Conservation (phyloP, 192 early-diverging fungal species). For the Entophlyctis helioformis region DNA sequence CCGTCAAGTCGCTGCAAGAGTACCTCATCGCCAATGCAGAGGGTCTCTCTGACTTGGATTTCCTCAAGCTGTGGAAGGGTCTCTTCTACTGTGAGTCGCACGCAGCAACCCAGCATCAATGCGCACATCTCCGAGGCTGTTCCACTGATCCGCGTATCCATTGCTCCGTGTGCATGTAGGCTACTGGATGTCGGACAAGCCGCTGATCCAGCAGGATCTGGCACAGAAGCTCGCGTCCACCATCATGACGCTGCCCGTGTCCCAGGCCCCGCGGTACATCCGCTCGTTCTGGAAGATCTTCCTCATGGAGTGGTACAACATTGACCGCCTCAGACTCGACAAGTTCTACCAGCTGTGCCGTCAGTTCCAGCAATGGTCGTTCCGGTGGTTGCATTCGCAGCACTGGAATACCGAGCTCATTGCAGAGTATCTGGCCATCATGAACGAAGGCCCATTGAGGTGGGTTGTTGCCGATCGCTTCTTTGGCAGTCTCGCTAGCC, state of each 20-base stretch:
- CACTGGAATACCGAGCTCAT: conserved; percentile 43
- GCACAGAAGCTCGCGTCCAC: conserved; percentile 65
- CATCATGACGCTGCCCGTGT: conserved; percentile 29
- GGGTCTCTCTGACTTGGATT: conserved; percentile 45
- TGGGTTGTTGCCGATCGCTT: conserved; percentile 21
- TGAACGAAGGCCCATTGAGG: conserved; percentile 51
- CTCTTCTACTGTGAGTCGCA: conserved; percentile 72
- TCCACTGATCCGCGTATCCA: no score
- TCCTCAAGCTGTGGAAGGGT: conserved; percentile 84
- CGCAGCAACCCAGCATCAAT: no score
- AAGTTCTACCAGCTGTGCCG: conserved; percentile 65
- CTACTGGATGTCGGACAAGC: conserved; percentile 96
- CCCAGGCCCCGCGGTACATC: conserved; percentile 43
- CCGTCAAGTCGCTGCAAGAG: no score
- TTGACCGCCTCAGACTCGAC: conserved; percentile 70
- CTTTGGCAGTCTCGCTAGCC: not conserved
- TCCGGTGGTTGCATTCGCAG: conserved; percentile 44
- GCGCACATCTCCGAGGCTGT: no score
- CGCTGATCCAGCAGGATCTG: conserved; percentile 77
- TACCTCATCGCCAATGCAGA: no score
- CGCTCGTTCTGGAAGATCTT: conserved; percentile 56
- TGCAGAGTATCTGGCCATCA: conserved; percentile 33
- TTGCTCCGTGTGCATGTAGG: no score
- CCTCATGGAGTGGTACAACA: conserved; percentile 58
- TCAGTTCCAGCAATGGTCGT: conserved; percentile 48